Conservation (phyloP, 2,329 filamentous ascomycete species). For the Chaetomiaceae sp. region DNA sequence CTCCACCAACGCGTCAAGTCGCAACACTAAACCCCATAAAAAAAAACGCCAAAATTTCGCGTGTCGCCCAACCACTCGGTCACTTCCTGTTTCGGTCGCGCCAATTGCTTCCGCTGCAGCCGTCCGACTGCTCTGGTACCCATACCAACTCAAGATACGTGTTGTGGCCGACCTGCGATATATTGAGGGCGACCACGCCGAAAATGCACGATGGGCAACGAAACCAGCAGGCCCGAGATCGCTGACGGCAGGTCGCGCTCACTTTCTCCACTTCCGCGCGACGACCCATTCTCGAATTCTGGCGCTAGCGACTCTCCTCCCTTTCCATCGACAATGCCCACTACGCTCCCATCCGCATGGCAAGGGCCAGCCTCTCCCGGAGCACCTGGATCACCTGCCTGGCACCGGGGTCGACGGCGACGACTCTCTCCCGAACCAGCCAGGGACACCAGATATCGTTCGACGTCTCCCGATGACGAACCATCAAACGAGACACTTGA, state of each 20-base stretch:
- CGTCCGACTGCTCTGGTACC: too few species aligned
- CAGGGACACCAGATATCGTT: not conserved
- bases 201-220: conserved; percentile 15
- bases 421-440: not conserved
- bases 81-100: too few species aligned
- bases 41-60: conserved; percentile 10
- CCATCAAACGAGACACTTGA: not conserved
- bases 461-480: not conserved
- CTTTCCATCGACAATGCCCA: conserved; percentile 11
- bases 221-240: conserved; percentile 9
- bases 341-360: not conserved
- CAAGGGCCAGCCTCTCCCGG: not conserved
- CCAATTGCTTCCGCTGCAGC: too few species aligned
- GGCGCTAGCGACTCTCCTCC: not conserved
- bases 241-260: conserved; percentile 11
- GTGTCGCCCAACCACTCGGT: not conserved
- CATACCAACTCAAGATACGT: too few species aligned
- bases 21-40: not conserved
- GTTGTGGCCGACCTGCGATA: not conserved
- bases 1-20: not conserved
- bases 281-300: not conserved
- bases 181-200: not conserved
- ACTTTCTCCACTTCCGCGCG: conserved; percentile 16
- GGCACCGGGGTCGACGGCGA: not conserved
- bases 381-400: not conserved